Conservation (phyloP, 805 yeast genomes). For the Yamadazyma ubonensis region DNA sequence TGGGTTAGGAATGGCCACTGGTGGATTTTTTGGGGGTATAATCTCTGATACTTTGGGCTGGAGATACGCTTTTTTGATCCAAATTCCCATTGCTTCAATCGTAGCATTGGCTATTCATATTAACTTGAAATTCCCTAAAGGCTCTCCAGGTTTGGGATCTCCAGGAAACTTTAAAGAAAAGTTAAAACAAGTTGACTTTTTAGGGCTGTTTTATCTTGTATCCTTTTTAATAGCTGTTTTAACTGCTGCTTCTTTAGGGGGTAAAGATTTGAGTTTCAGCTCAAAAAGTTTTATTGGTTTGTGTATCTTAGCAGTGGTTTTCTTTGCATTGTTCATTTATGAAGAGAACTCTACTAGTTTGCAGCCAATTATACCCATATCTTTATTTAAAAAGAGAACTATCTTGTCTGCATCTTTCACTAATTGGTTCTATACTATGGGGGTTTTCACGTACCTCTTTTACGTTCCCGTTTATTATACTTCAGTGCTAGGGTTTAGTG, state of each 20-base stretch:
- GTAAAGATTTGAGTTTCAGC: conserved; percentile 50
- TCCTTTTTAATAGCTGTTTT: conserved; percentile 55
- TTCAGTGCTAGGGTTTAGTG: conserved; percentile 49
- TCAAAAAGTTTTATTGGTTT: conserved; percentile 41
- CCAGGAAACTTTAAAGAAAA: conserved; percentile 46
- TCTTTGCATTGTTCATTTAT: conserved; percentile 41
- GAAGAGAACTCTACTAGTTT: conserved; percentile 50
- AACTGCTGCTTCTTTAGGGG: conserved; percentile 66
- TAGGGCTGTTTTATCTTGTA: conserved; percentile 62
- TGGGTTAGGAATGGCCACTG: conserved; percentile 63
- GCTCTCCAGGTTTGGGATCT: conserved; percentile 56
- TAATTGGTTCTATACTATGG: conserved; percentile 72
- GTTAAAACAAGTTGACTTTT: conserved; percentile 60
- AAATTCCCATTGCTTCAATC: conserved; percentile 44
- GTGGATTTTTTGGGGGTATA: conserved; percentile 51
- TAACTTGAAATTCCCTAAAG: conserved; percentile 49
- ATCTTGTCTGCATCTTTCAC: conserved; percentile 63
- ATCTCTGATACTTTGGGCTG: conserved; percentile 57
- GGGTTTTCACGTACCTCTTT: conserved; percentile 60
- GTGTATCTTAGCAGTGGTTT: conserved; percentile 23
- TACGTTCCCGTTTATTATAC: conserved; percentile 69
- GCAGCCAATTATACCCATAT: conserved; percentile 69
- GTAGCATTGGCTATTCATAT: conserved; percentile 38
- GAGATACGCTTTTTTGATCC: conserved; percentile 39
- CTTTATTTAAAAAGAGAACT: conserved; percentile 55